phyloP scores from a whole-genome alignment of 805 yeast genomes.

The Candida glaebosa region DNA sequence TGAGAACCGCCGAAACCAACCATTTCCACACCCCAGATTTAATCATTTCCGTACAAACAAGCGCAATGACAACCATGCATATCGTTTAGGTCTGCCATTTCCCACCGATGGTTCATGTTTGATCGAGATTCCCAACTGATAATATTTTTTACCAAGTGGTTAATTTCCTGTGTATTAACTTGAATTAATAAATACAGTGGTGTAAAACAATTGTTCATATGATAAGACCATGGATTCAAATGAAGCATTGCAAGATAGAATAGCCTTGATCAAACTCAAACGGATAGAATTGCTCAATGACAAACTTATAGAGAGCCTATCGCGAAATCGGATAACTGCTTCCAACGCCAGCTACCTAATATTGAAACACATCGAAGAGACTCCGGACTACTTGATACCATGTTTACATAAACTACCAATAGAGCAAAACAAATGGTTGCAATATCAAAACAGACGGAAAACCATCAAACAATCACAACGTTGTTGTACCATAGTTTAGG shows the following conservation, averaged over 20 bases:
- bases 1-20: too few relatives aligned
- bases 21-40: too few relatives aligned
- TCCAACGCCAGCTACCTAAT: constrained; percentile 55
- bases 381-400: constrained; percentile 48
- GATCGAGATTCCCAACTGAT: too few relatives aligned
- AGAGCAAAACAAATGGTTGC: constrained; percentile 31
- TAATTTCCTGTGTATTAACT: not conserved
- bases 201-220: not conserved
- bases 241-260: constrained; percentile 30
- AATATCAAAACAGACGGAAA: constrained; percentile 15
- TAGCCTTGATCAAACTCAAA: constrained; percentile 55
- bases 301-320: constrained; percentile 48
- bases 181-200: not conserved
- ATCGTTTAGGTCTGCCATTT: too few relatives aligned
- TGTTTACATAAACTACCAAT: constrained; percentile 38
- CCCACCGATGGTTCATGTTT: too few relatives aligned
- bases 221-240: not conserved
- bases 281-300: constrained; percentile 56
- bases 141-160: not conserved
- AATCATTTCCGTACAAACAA: too few relatives aligned
- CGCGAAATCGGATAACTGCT: constrained; percentile 58
- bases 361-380: constrained; percentile 40
- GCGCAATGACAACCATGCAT: too few relatives aligned
- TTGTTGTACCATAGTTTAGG: constrained; percentile 33
- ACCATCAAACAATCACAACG: constrained; percentile 8